phyloP scores from a whole-genome alignment of 176 grass and related monocot species.

The Phoenix roebelenii region DNA sequence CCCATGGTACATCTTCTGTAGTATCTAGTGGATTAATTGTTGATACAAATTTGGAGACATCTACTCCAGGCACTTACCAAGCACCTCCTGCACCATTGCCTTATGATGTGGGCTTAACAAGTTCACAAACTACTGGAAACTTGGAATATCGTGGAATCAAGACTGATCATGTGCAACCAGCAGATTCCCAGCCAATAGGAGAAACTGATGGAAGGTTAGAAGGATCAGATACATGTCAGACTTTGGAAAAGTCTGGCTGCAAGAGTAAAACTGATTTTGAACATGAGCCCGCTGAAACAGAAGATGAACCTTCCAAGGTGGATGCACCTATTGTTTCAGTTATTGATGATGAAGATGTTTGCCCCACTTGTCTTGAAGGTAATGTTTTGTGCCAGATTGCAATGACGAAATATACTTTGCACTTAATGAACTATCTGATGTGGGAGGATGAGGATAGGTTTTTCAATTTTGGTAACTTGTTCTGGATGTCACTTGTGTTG shows the following conservation, averaged over 20 bases:
- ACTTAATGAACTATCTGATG: too few relatives aligned
- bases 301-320: conserved; percentile 35
- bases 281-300: conserved; percentile 40
- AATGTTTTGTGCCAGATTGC: conserved; percentile 7
- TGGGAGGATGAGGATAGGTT: too few relatives aligned
- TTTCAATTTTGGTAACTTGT: background rate
- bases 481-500: background rate
- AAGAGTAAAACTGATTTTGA: conserved; percentile 54
- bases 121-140: conserved; percentile 25
- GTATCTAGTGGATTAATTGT: conserved; percentile 45
- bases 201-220: conserved; percentile 15
- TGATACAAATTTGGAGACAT: conserved; percentile 65
- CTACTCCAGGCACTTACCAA: conserved; percentile 70
- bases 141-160: conserved; percentile 33
- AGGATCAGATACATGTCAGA: conserved; percentile 29
- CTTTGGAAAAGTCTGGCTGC: conserved; percentile 37
- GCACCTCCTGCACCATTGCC: conserved; percentile 82
- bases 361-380: conserved; percentile 98
- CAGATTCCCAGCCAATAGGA: conserved; percentile 3
- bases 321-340: conserved; percentile 23
- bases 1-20: conserved; percentile 41
- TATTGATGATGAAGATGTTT: conserved; percentile 82
- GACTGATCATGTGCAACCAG: conserved; percentile 3
- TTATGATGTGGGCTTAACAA: conserved; percentile 57
- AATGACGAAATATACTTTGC: too few relatives aligned